These are phyloP conservation scores for Clitoria ternatea DNA, from an alignment of 306 rosid genomes.

Conservation along the genomic window DNA sequence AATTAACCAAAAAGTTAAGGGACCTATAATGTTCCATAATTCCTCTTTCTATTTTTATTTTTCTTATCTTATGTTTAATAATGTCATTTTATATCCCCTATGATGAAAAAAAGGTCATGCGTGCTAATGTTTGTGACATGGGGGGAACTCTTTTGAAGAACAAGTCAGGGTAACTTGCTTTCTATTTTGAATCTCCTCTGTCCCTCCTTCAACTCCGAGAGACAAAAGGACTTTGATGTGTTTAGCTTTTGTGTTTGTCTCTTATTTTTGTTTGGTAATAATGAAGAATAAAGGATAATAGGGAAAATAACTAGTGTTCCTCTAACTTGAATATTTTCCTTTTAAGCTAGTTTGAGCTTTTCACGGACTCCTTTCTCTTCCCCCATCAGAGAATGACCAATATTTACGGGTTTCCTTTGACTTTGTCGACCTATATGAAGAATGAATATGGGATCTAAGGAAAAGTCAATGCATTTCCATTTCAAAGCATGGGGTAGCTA, in stretches of 20 bases:
- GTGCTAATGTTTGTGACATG: neutral
- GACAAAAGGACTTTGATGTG: constrained; percentile 26
- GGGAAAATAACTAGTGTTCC: neutral
- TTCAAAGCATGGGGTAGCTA: too few relatives aligned
- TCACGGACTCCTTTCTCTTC: constrained; percentile 8
- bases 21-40: neutral
- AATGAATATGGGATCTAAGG: neutral
- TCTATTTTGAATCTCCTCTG: neutral
- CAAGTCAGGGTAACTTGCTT: neutral
- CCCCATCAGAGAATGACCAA: constrained; percentile 23
- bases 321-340: constrained; percentile 9
- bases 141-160: constrained; percentile 1
- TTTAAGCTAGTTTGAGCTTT: constrained; percentile 19
- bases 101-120: neutral
- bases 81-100: neutral
- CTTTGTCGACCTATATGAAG: constrained; percentile 7
- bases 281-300: neutral
- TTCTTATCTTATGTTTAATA: neutral
- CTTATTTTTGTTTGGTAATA: neutral
- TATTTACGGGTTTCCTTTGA: constrained; percentile 30
- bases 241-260: neutral
- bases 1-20: neutral
- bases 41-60: neutral
- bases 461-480: neutral
- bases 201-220: constrained; percentile 18